Evolutionary conservation across 768 basidiomycete genomes (phyloP), one percentile per base, ranked within the genome.

Genomic region (Collybia sp.): DNA sequence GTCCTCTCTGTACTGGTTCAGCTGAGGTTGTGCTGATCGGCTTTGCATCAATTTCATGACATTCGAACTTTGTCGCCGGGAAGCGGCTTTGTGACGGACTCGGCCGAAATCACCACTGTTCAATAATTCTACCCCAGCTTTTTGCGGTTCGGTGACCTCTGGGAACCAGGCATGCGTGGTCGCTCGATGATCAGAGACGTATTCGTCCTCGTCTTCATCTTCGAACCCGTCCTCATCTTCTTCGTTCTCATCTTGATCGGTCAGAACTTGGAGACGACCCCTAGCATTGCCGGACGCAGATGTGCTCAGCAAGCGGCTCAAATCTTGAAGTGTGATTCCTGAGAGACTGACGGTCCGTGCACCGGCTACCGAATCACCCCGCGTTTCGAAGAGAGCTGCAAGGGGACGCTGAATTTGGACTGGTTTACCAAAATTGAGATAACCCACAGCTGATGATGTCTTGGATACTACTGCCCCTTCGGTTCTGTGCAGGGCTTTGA

Each of bases 21-120:
- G 66, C 17, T 67, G 62, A 16, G 66, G 59, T 18, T 53, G 55
- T 18, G 59, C 60, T 17, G 66, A 61, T 40, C 77, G 68, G 37
- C 75, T 68, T 33, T 76, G 56, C 10, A 88, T 58, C 15, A 63
- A 54, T 46, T 68, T 73, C 17, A 80, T 64, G n/a, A 83, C 42
- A 49, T 80, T 87, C 32, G 57, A 57, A 30, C 67, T 56, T 34
- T 70, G 66, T 20, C 62, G 66, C 38, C 69, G 67, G 30, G 67
- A 62, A 50, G 64, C 69, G 12, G 73, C 58, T 58, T 82, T 82
- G 45, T 70, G 63, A 31, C 70, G 67, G 30, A 88, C 69, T 47
- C 77, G 66, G 13, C 91, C 91, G 62, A 93, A 95, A 44, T 93
- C 87, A 39, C 92, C 92, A 53, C 82, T 74, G 52, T 76, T 75